Conservation (phyloP, 148 eudicot genomes). For the Vaccinium darrowii region DNA sequence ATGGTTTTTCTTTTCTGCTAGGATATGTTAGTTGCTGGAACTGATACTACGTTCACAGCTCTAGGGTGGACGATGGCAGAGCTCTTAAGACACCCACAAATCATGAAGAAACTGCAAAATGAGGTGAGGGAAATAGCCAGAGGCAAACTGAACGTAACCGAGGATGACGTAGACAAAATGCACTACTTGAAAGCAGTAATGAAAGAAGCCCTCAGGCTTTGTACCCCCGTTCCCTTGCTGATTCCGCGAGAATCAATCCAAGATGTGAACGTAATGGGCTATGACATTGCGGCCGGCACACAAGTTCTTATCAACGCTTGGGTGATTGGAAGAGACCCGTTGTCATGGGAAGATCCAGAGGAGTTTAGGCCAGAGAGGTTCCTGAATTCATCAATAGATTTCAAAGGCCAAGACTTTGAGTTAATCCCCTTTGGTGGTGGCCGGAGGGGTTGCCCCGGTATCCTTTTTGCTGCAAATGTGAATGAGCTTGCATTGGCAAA, state of each 20-base stretch:
- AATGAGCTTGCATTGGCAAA: slow-evolving; percentile 52
- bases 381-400: slow-evolving; percentile 40
- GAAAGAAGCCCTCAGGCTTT: slow-evolving; percentile 58
- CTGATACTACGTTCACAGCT: slow-evolving; percentile 58
- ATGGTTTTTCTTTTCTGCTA: slow-evolving; percentile 1
- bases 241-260: slow-evolving; percentile 48
- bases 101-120: slow-evolving; percentile 51
- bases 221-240: slow-evolving; percentile 63
- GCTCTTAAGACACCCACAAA: slow-evolving; percentile 58
- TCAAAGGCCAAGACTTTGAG: slow-evolving; percentile 51
- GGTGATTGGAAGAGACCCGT: slow-evolving; percentile 64
- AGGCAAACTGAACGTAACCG: slow-evolving; percentile 27
- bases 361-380: slow-evolving; percentile 64
- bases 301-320: slow-evolving; percentile 48
- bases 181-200: slow-evolving; percentile 57
- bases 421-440: slow-evolving; percentile 40
- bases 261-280: slow-evolving; percentile 52
- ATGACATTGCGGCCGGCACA: slow-evolving; percentile 45
- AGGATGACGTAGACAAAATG: slow-evolving; percentile 53
- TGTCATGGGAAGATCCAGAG: slow-evolving; percentile 55
- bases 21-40: slow-evolving; percentile 65
- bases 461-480: slow-evolving; percentile 35
- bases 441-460: slow-evolving; percentile 61
- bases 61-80: slow-evolving; percentile 74
- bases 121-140: slow-evolving; percentile 39